These are phyloP conservation scores for Cutaneotrichosporon mucoides DNA, from an alignment of 1,284 basidiomycete species.

Conservation along the genomic window DNA sequence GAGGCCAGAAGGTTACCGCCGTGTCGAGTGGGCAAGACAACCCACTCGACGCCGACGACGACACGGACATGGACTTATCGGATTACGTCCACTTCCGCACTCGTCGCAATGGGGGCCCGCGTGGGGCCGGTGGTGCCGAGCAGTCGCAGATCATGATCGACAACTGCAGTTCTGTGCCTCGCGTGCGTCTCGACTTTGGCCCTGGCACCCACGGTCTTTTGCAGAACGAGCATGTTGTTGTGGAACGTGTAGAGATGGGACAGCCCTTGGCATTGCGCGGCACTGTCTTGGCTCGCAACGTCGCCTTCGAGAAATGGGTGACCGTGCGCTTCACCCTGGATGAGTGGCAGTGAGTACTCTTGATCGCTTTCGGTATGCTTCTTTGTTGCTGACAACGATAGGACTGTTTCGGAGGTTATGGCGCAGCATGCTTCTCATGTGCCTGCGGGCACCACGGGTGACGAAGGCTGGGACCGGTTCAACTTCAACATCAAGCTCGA, in stretches of 20 bases:
- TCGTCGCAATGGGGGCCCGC: constrained; percentile 33
- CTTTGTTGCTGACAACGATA: constrained; percentile 10
- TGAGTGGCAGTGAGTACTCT: constrained; percentile 52
- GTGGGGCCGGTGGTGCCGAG: not conserved
- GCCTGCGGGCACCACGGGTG: constrained; percentile 42
- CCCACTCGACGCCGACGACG: constrained; percentile 45
- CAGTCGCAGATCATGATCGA: constrained; percentile 38
- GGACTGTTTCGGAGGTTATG: constrained; percentile 54
- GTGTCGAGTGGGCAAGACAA: constrained; percentile 36
- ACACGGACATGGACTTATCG: constrained; percentile 43
- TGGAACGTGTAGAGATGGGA: constrained; percentile 46
- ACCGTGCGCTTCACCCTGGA: constrained; percentile 56
- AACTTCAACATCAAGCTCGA: constrained; percentile 62
- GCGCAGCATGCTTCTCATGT: constrained; percentile 49
- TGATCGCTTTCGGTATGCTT: not conserved
- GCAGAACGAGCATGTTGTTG: constrained; percentile 38
- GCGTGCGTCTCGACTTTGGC: constrained; percentile 46
- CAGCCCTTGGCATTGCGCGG: constrained; percentile 48
- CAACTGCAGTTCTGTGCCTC: constrained; percentile 37
- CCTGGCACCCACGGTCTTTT: constrained; percentile 38
- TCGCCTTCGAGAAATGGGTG: constrained; percentile 56
- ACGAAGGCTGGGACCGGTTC: constrained; percentile 53
- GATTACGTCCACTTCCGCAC: constrained; percentile 49
- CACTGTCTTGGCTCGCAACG: constrained; percentile 53
- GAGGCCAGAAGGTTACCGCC: constrained; percentile 46